A percentile compares a stretch with the other conserved stretches of the same genome.
Conservation (phyloP, 2,329 filamentous ascomycete genomes). For the Aphanocladium album region DNA sequence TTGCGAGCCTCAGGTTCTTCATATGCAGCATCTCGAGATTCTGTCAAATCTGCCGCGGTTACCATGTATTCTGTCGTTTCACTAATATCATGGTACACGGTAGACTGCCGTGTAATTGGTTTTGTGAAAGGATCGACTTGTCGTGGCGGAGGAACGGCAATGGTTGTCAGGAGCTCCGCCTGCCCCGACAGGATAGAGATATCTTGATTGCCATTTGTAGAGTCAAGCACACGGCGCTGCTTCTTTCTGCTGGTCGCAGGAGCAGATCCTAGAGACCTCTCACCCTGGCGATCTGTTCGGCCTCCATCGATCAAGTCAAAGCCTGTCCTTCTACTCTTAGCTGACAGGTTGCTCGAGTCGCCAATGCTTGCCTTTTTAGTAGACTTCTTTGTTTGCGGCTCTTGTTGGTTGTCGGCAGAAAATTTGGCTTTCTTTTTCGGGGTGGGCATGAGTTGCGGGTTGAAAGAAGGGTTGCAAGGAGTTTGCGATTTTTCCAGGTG, state of each 20-base stretch:
- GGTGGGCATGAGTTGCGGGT: slow-evolving; percentile 14
- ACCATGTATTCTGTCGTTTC: not conserved
- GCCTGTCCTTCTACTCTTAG: not conserved
- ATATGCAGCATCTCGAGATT: not conserved
- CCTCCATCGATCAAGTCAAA: not conserved
- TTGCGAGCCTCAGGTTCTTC: not conserved
- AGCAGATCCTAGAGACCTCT: not conserved
- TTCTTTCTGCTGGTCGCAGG: not conserved
- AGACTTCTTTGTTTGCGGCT: not conserved
- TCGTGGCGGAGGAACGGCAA: not conserved
- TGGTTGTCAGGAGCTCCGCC: slow-evolving; percentile 1
- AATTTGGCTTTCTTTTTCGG: slow-evolving; percentile 15
- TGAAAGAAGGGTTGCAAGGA: slow-evolving; percentile 45
- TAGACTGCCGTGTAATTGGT: not conserved
- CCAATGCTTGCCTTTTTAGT: not conserved
- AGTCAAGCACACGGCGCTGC: slow-evolving; percentile 8
- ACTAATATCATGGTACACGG: too few relatives aligned
- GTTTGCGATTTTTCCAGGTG: slow-evolving; percentile 51
- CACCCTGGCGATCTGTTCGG: not conserved
- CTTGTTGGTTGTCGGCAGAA: not conserved
- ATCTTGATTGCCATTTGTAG: not conserved
- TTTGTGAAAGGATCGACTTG: slow-evolving; percentile 10
- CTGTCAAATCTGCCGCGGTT: not conserved
- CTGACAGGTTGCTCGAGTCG: not conserved
- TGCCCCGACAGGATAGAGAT: slow-evolving; percentile 1